Evolutionary conservation across 805 yeast genomes (phyloP), one percentile per base, ranked within the genome.

Genomic region (Blastobotrys peoriensis): DNA sequence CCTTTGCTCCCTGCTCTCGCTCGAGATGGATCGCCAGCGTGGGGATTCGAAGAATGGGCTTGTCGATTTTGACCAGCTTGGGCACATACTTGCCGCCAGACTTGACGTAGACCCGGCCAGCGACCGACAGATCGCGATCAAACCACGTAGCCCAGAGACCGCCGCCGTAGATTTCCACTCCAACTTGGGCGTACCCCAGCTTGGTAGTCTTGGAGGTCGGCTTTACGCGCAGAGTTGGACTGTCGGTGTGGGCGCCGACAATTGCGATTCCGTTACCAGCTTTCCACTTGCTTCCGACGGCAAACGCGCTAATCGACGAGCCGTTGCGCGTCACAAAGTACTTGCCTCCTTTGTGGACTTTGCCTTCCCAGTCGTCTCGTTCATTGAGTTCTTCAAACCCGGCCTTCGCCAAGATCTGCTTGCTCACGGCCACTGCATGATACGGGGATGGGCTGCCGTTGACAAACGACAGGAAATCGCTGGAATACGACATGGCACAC

Each of bases 61-160:
- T 83, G 51, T 83, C 78, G 50, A 93, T 74, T 64, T 87, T 86
- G 47, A 93, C 77, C 49, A 93, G 70, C 57, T 73, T 79, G 2
- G 95, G 76, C 40, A 76, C 75, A 45, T 66, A 72, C 44, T 73
- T 69, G 5, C 77, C 82, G 18, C 59, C 49, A 27, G 73, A 73
- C 34, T 67, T 71, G 15, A 86, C 83, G 60, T 81, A 81, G 1
- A 91, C 95, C 53, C 98, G 73, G 13, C 98, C 98, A 5, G 97
- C 98, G 48, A 88, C 69, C 33, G 91, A 75, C 55, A 93, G 73
- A 62, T 91, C 97, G 48, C 97, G 78, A 63, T 91, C 98, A 59
- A 93, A 91, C 97, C 98, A 91, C 3, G 96, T 78, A 61, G 86
- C 96, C 79, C 97, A 93, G 44, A 89, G 80, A 41, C 96, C 93